Evolutionary conservation across 306 rosid genomes (phyloP), one percentile per base, ranked within the genome.

Genomic region (Styphnolobium japonicum): DNA sequence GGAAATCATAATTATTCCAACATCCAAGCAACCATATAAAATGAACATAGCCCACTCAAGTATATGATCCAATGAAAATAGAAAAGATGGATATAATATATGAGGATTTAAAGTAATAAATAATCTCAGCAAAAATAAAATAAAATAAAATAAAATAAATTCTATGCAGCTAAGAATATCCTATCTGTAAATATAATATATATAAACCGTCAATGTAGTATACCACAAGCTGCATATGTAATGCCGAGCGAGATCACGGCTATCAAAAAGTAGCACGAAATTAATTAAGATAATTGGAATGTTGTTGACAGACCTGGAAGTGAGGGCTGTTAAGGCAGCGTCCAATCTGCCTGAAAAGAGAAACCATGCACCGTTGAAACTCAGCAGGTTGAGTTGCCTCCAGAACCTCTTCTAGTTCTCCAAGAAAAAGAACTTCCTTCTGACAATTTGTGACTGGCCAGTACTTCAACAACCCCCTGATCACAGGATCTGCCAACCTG

Each of bases 371-470:
- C 5, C 78, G 65, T 9, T 77, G 77, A 57, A 86, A 88, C 73
- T 92, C 94, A 0, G 86, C 64, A 11, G 80, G 51, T 39, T 77
- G 90, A 56, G 89, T 87, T 21, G 67, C 86, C 57, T 87, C 91
- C 77, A 90, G 79, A 81, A 92, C 83, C 79, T 87, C 90, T 82
- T 87, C 93, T 4, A 92, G 45, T 78, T 92, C 92, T 7, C 84
- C 85, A 36, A 92, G 90, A 80, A 92, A 90, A 74, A 92, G 92
- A 34, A 88, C 88, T 84, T 92, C 93, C 81, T 92, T 92, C 21
- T 90, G 94, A 53, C 92, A 87, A 81, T 92, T 92, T 0, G 92
- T 84, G 16, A 90, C 76, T 0, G 93, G 94, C 97, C 97, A 92
- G 48, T 84, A 90, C 89, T 90, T 92, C 84, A 92, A 67, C 67